These are phyloP conservation scores for Rutidosis leptorrhynchoides DNA, from an alignment of 129 eudicot genomes.

Conservation along the genomic window DNA sequence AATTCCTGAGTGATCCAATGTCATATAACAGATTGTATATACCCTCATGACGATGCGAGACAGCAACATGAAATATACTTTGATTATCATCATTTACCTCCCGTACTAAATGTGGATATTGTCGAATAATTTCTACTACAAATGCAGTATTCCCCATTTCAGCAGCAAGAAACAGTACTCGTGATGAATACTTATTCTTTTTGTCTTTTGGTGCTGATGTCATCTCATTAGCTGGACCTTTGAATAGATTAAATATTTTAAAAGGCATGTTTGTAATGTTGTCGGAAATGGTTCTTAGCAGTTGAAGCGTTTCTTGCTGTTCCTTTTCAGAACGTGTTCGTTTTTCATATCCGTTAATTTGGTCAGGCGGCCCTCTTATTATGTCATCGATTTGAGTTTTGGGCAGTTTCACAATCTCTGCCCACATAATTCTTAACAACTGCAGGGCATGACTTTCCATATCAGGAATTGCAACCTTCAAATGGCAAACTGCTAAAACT, in stretches of 20 bases:
- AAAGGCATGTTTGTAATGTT: conserved; percentile 12
- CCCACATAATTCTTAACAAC: conserved; percentile 16
- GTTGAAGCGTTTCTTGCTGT: conserved; percentile 10
- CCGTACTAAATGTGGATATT: conserved; percentile 33
- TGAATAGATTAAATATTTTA: conserved; percentile 20
- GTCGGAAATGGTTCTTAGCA: conserved; percentile 19
- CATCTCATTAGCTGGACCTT: not conserved
- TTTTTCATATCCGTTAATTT: conserved; percentile 5
- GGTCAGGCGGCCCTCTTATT: conserved; percentile 24
- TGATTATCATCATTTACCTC: conserved; percentile 26
- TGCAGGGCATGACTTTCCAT: conserved; percentile 4
- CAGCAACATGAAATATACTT: conserved; percentile 37
- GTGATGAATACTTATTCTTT: conserved; percentile 9
- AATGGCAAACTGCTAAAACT: conserved; percentile 9
- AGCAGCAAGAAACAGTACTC: conserved; percentile 32
- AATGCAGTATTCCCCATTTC: conserved; percentile 33
- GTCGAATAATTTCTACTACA: conserved; percentile 16
- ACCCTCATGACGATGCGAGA: conserved; percentile 30
- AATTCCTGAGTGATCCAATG: conserved; percentile 26
- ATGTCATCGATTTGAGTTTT: conserved; percentile 12
- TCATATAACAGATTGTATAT: conserved; percentile 33
- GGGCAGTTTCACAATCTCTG: conserved; percentile 17
- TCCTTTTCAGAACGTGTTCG: conserved; percentile 16
- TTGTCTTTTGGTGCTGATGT: not conserved
- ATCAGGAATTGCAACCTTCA: conserved; percentile 6